Base-by-base conservation (phyloP, 805 yeast genomes). In the Millerozyma miso region DNA sequence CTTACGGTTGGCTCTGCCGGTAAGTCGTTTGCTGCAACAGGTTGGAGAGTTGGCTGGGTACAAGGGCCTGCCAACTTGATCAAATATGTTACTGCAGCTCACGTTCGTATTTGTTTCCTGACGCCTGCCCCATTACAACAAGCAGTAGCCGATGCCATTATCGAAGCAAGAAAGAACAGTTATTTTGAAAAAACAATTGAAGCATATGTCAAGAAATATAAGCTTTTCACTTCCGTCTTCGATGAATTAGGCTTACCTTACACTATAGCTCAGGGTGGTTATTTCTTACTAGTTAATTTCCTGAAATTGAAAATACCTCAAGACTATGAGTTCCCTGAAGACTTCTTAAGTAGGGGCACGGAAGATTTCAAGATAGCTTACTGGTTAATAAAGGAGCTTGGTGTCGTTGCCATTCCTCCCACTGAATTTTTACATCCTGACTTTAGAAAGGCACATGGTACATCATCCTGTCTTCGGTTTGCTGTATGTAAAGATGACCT, bases 31-130 rank as follows among this genome's bases (percentile, higher is more conserved):
- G 96, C 97, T n/a, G 96, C 96, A 35, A 93, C 99, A 10, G 99
- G 99, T 41, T 93, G 98, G 97, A 83, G 99, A 72, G 79, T 93
- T 41, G 99, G 99, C 42, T 93, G 96, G 95, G 76, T 91, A 32
- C 82, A 90, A 48, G 98, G 97, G 4, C 83, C 86, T 41, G 74
- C 85, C n/a, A 86, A 85, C 23, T 71, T 90, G 50, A 73, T 93
- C 54, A 81, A 84, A 51, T 88, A 86, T 58, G 95, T 83, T 4
- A 75, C 88, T 4, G 77, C 85, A 19, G 98, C 98, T 0, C 97
- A 93, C 64, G 88, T 97, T 1, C 79, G 99, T 65, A 91, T 93
- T 54, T 88, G 96, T 58, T 93, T 93, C 65, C 74, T 91, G 7
- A 79, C 89, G 1, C 96, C 96, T 36, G 81, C 95, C 14, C 97